Conservation (phyloP, 768 basidiomycete genomes). For the Dacryopinax primogenitus region DNA sequence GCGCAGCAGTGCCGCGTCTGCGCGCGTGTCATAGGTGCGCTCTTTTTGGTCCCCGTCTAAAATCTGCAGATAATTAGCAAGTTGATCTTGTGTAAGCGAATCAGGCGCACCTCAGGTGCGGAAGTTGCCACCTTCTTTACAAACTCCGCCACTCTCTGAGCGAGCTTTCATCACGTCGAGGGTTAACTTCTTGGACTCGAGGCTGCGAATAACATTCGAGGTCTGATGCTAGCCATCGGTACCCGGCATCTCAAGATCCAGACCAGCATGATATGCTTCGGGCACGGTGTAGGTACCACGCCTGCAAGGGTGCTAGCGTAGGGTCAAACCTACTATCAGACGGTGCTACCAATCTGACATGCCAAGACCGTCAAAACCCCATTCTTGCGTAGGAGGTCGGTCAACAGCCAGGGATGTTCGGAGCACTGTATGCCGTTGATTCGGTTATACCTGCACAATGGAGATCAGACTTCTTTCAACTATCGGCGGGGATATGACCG, state of each 20-base stretch:
- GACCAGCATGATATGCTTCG: conserved; percentile 52
- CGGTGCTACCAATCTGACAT: conserved; percentile 67
- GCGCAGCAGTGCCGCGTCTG: conserved; percentile 39
- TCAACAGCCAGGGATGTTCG: conserved; percentile 48
- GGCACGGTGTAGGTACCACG: conserved; percentile 60
- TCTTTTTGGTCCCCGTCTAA: conserved; percentile 32
- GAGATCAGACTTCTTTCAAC: not conserved
- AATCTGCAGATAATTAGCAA: conserved; percentile 33
- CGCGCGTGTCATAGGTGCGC: conserved; percentile 18
- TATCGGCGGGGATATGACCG: not conserved
- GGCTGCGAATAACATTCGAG: conserved; percentile 44
- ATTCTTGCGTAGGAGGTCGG: conserved; percentile 57
- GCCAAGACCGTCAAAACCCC: conserved; percentile 56
- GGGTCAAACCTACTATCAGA: not conserved
- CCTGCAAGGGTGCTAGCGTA: conserved; percentile 30
- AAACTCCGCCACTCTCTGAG: conserved; percentile 22
- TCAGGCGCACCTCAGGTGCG: conserved; percentile 38
- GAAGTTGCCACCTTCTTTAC: conserved; percentile 24
- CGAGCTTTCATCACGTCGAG: conserved; percentile 22
- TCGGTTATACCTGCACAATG: conserved; percentile 19
- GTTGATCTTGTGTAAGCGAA: conserved; percentile 36
- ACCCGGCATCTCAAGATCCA: conserved; percentile 73
- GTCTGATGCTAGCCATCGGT: conserved; percentile 60
- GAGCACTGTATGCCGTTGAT: conserved; percentile 61
- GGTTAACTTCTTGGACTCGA: conserved; percentile 21